Percentiles rank a stretch among this genome's conserved stretches.
phyloP scores from a whole-genome alignment of 2,329 filamentous ascomycete genomes.

The Clonostachys rosea region DNA sequence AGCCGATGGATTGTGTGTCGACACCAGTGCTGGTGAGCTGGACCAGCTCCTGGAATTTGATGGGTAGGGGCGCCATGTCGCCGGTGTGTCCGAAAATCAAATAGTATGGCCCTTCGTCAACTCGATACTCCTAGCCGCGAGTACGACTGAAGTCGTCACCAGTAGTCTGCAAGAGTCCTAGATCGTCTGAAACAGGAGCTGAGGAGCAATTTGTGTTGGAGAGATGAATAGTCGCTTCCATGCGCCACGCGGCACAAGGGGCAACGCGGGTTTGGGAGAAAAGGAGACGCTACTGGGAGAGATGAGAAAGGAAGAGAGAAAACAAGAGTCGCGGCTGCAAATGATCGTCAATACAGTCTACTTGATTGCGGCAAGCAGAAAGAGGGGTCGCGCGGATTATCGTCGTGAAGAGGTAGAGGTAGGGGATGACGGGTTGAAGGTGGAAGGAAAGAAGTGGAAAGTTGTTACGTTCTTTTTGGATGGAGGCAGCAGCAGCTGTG shows the following conservation, averaged over 20 bases:
- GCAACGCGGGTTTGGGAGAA: neutral
- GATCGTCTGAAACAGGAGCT: neutral
- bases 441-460: neutral
- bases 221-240: constrained; percentile 26
- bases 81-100: constrained; percentile 20
- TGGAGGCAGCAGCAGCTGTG: no score
- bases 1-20: constrained; percentile 57
- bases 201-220: constrained; percentile 6
- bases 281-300: constrained; percentile 1
- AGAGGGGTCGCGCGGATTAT: neutral
- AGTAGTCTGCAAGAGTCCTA: neutral
- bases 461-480: neutral
- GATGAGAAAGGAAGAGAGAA: constrained; percentile 1
- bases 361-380: neutral
- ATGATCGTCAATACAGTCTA: no score
- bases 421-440: neutral
- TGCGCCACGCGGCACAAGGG: constrained; percentile 23
- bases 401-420: neutral
- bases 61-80: constrained; percentile 69
- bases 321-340: no score
- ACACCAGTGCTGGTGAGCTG: constrained; percentile 52
- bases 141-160: constrained; percentile 2
- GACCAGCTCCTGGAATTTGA: constrained; percentile 89
- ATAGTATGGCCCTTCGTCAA: constrained; percentile 12
- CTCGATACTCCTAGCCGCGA: constrained; percentile 14